Base-by-base conservation (phyloP, 208 protist species). In the Trypanosoma brucei region DNA sequence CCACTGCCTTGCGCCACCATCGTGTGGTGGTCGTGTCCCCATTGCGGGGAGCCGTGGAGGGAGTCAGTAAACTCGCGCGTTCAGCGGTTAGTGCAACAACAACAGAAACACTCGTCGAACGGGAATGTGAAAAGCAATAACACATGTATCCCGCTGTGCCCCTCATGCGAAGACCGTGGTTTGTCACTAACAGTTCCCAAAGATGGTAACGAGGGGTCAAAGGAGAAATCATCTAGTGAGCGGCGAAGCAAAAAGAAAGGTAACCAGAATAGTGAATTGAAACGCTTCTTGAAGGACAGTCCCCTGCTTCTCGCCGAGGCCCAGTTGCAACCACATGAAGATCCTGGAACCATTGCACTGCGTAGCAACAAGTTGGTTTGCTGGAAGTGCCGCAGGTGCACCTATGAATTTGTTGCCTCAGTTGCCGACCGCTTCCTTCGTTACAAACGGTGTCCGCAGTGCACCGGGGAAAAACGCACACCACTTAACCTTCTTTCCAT, bases 361-460 rank as follows among this genome's bases (percentile, higher is more conserved):
- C 58, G 56, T 0, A 81, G 78, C 36, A 73, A 88, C 31, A 68
- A 61, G 50, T 49, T 78, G 35, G 62, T 93, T 36, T 62, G 67
- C 42, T 93, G 86, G 86, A 62, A 61, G 30, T 93, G 86, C 55
- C 74, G 79, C 14, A 78, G 50, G 55, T 93, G 86, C 65, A 50
- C 75, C 35, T 62, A 82, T 49, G 68, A 80, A 48, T 93, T 76
- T 67, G 50, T 46, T 3, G 81, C 83, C 31, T 83, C 76, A 7
- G 61, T 90, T 0, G 74, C 79, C 0, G 78, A 83, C 34, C 75
- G 86, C 0, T 75, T 76, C 45, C 57, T 84, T 8, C 81, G 83
- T 9, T 70, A 86, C 49, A 70, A 81, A 58, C 75, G 79, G 0
- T 93, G 86, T 50, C 86, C 86, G 56, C 83, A 90, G 61, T 93